phyloP scores from a whole-genome alignment of 225 moss, liverwort and hornwort species.

The Bryoerythrophyllum caledonicum region DNA sequence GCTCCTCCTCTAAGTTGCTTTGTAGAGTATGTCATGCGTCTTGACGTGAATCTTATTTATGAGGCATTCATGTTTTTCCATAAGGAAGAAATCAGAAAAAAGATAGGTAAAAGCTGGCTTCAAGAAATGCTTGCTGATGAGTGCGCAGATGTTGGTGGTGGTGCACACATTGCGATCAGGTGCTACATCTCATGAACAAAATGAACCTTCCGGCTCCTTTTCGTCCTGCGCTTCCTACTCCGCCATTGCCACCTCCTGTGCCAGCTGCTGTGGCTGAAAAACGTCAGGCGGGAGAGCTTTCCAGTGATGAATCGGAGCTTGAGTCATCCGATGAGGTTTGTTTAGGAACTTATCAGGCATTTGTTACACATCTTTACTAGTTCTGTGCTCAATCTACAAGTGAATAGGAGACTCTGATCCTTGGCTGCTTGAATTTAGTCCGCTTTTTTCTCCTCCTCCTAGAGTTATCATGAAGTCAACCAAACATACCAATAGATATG shows the following conservation, averaged over 20 bases:
- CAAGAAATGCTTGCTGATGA: conserved; percentile 63
- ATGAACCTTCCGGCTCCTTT: conserved; percentile 99
- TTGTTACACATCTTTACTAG: neutral
- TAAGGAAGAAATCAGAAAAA: neutral
- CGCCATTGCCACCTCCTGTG: conserved; percentile 81
- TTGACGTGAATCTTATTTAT: neutral
- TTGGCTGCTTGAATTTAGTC: neutral
- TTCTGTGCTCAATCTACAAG: neutral
- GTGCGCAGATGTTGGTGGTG: conserved; percentile 66
- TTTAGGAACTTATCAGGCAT: neutral
- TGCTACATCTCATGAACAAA: conserved; percentile 97
- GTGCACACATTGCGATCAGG: conserved; percentile 79
- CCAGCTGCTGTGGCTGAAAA: conserved; percentile 60
- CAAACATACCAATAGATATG: too few species aligned
- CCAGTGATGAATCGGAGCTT: conserved; percentile 97
- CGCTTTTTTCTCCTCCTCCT: neutral
- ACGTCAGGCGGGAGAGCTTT: conserved; percentile 80
- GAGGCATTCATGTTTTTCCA: neutral
- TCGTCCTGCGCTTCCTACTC: conserved; percentile 89
- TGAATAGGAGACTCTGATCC: neutral
- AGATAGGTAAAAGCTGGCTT: conserved; percentile 21
- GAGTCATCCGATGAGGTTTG: conserved; percentile 88
- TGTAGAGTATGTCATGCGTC: conserved; percentile 6
- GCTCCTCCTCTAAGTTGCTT: conserved; percentile 9
- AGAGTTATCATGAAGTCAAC: too few species aligned